A percentile compares a stretch with the other conserved stretches of the same genome.
Conservation (phyloP, 2,329 filamentous ascomycete genomes). For the Monilinia fructigena region DNA sequence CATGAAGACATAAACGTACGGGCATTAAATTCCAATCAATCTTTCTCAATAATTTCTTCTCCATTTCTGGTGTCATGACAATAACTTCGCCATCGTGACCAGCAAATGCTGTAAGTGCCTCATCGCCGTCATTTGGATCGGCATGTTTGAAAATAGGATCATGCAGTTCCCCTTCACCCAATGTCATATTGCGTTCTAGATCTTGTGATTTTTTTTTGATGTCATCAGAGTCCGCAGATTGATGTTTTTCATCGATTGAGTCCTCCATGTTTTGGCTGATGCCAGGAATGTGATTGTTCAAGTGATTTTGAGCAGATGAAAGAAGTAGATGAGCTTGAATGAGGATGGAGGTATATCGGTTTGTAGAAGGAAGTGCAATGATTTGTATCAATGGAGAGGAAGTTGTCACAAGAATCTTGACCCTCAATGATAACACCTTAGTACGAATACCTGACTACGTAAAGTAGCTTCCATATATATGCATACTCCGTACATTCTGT, state of each 20-base stretch:
- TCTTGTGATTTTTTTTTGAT: slow-evolving; percentile 30
- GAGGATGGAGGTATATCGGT: not conserved
- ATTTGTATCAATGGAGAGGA: not conserved
- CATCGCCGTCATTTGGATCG: slow-evolving; percentile 45
- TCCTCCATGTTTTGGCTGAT: slow-evolving; percentile 5
- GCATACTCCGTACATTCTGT: not conserved
- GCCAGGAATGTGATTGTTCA: no score
- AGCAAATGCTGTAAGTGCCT: slow-evolving; percentile 45
- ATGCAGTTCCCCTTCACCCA: slow-evolving; percentile 29
- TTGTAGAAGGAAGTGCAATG: not conserved
- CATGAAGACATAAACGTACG: slow-evolving; percentile 26
- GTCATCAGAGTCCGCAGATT: not conserved
- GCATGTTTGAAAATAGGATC: slow-evolving; percentile 41
- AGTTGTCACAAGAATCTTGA: not conserved
- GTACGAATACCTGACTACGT: not conserved
- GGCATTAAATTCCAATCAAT: slow-evolving; percentile 50
- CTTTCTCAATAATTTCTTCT: slow-evolving; percentile 46
- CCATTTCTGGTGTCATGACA: slow-evolving; percentile 43
- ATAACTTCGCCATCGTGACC: slow-evolving; percentile 43
- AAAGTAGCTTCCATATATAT: no score
- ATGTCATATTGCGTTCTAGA: slow-evolving; percentile 25
- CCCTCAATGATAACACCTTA: not conserved
- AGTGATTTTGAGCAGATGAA: not conserved
- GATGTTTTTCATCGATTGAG: slow-evolving; percentile 2
- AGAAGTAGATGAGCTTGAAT: not conserved